Base-by-base conservation (phyloP, 2,329 filamentous ascomycete species). In the Fusarium floridanum region DNA sequence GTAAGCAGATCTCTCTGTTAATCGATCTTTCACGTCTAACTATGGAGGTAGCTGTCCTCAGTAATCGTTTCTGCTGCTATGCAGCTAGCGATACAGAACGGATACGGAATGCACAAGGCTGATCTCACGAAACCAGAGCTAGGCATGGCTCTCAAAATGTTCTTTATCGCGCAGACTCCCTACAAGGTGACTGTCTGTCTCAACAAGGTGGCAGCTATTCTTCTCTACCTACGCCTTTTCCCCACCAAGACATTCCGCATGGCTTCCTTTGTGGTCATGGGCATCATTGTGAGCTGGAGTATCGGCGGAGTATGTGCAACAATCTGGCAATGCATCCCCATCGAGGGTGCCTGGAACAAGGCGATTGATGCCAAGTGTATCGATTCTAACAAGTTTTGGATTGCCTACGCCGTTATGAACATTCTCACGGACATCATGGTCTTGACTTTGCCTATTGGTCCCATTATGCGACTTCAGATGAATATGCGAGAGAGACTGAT, bases 161-260 rank as follows among this genome's bases (percentile, higher is more conserved):
- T 87, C 77, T 88, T 84, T 68, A 78, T 86, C 29, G 83, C 84
- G 1, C 86, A 88, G 74, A 83, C 85, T 29, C 84, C 86, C 63
- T 89, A 88, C 79, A 88, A 88, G 73, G 78, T 86, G 59, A 85
- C 84, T 9, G 84, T 88, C 66, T 86, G 85, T 72, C 78, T 87
- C 55, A 87, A 85, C n/a, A 89, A 89, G 74, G 78, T 85, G 2
- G 86, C 87, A 2, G 85, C 87, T 39, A 78, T 88, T 9, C 78
- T 87, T 3, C 82, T 89, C 22, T 89, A 88, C 70, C 83, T 86
- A 17, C 85, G 86, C 11, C 85, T 88, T 20, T 89, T 89, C 63
- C 80, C 84, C 8, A 81, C 83, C n/a, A 79, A 68, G 22, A 80
- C 77, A 63, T 88, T 88, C 68, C 81, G 82, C 9, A 79, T 82